A percentile compares a stretch with the other conserved stretches of the same genome.
Conservation (phyloP, 805 yeast genomes). For the Vanderwaltozyma polyspora region DNA sequence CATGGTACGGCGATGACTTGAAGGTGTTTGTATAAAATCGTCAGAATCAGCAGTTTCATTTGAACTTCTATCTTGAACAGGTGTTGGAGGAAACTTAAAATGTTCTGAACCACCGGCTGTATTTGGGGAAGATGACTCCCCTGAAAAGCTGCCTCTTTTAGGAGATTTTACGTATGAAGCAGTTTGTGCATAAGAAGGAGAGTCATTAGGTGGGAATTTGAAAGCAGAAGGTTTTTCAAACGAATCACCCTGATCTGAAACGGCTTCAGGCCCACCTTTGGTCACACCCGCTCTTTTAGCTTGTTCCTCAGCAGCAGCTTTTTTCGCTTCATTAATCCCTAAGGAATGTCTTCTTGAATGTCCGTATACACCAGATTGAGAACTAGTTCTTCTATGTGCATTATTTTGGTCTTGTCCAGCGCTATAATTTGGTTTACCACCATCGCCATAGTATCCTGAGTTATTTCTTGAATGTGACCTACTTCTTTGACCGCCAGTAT, state of each 20-base stretch:
- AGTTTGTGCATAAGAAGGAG: constrained; percentile 24
- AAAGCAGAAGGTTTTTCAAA: constrained; percentile 36
- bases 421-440: constrained; percentile 17
- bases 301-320: constrained; percentile 86
- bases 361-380: constrained; percentile 43
- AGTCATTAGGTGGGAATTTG: constrained; percentile 50
- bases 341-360: constrained; percentile 87
- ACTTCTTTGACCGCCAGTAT: constrained; percentile 2
- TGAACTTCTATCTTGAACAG: constrained; percentile 6
- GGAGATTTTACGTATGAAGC: background rate
- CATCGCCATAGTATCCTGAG: constrained; percentile 24
- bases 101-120: background rate
- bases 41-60: constrained; percentile 15
- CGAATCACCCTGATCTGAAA: constrained; percentile 12
- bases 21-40: constrained; percentile 21
- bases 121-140: background rate
- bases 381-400: constrained; percentile 41
- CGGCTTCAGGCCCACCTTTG: constrained; percentile 5
- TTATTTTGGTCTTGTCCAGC: constrained; percentile 6
- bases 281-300: constrained; percentile 42
- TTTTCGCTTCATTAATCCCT: constrained; percentile 85
- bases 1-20: constrained; percentile 23
- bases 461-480: constrained; percentile 29
- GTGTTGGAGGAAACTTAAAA: constrained; percentile 2
- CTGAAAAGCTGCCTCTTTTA: background rate